Base-by-base conservation (phyloP, 345 rosid species). In the Aegle marmelos region DNA sequence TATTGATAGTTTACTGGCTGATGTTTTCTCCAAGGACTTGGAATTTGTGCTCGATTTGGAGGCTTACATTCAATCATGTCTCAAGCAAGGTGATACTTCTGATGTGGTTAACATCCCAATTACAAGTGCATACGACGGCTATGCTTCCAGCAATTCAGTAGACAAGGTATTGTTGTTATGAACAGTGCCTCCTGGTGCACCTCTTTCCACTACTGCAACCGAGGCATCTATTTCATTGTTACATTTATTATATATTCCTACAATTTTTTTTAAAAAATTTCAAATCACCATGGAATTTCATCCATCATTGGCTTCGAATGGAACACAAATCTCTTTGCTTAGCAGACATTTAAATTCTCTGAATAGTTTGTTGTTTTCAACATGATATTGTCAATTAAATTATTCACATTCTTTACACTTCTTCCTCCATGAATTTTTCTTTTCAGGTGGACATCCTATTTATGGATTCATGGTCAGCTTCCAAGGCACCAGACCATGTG, bases 31-130 rank as follows among this genome's bases (percentile, higher is more conserved):
- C 21, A 81, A 85, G 86, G 92, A 93, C 79, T 75, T 83, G 79
- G 90, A 89, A 80, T 87, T 88, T 81, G 83, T 93, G 85, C 86
- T 82, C 80, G 84, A 87, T 80, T 80, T 95, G 80, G 90, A 89
- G 84, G 83, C 72, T 75, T 83, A 79, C 36, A 78, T 91, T 79
- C 85, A 83, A 57, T 88, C 87, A 80, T 84, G 81, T 80, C 79
- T 87, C 25, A 83, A 86, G 79, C 85, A 80, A 80, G 76, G 72
- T 45, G 88, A 72, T 59, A 76, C 79, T 69, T 57, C 83, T 76
- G 66, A 79, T 73, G 67, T 79, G 71, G 77, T 80, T 84, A 86
- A 72, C 64, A 77, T 68, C 68, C 86, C 90, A 65, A 85, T 69
- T 76, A 76, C 76, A 53, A 64, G 74, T 79, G 76, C 78, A 61